Conservation (phyloP, 768 basidiomycete genomes). For the Rhodotorula paludigena region DNA sequence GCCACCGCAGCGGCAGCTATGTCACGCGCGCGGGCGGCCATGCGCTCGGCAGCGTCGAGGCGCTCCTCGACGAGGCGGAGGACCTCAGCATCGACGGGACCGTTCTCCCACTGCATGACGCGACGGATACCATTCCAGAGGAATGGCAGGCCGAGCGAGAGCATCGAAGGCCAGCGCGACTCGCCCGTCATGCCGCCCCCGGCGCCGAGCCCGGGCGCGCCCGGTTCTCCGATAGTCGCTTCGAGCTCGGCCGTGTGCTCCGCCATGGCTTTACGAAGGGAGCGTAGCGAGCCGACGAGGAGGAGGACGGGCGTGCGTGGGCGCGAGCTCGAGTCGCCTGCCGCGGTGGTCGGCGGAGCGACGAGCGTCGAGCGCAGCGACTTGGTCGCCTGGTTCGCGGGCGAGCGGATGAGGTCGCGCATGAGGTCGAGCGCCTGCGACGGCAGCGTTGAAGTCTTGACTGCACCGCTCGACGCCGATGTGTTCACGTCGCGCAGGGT, state of each 20-base stretch:
- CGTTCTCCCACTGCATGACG: slow-evolving; percentile 39
- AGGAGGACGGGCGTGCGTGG: slow-evolving; percentile 33
- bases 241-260: slow-evolving; percentile 37
- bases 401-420: slow-evolving; percentile 43
- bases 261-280: slow-evolving; percentile 38
- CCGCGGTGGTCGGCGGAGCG: slow-evolving; percentile 14
- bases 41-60: slow-evolving; percentile 18
- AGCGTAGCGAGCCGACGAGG: slow-evolving; percentile 39
- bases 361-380: slow-evolving; percentile 36
- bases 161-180: slow-evolving; percentile 37
- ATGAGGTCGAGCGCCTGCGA: slow-evolving; percentile 40
- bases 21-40: not conserved
- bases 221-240: slow-evolving; percentile 10
- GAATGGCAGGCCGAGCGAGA: slow-evolving; percentile 40
- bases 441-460: slow-evolving; percentile 30
- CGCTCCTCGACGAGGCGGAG: slow-evolving; percentile 39
- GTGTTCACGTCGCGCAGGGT: slow-evolving; percentile 12
- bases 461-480: not conserved
- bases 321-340: not conserved
- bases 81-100: slow-evolving; percentile 40
- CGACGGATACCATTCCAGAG: slow-evolving; percentile 37
- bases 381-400: slow-evolving; percentile 43
- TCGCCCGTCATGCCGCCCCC: slow-evolving; percentile 20
- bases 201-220: not conserved
- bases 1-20: not conserved